Conservation (phyloP, 352 stramenopile species). For the Phytophthora vignae region DNA sequence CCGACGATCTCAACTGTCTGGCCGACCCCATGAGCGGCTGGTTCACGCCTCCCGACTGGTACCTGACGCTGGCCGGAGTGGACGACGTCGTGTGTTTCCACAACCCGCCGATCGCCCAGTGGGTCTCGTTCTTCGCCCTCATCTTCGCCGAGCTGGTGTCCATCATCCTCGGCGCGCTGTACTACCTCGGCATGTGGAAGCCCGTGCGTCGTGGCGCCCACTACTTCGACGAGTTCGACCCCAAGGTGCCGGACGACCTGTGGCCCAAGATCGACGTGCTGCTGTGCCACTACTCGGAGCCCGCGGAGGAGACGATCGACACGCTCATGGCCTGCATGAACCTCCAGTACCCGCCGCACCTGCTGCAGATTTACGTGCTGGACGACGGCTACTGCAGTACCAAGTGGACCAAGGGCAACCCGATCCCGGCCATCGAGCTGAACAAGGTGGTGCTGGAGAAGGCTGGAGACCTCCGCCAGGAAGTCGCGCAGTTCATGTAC, state of each 20-base stretch:
- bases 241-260: conserved; percentile 79
- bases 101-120: conserved; percentile 75
- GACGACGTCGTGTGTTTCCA: conserved; percentile 85
- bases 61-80: conserved; percentile 73
- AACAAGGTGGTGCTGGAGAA: conserved; percentile 86
- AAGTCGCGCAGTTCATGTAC: conserved; percentile 91
- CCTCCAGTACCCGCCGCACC: conserved; percentile 87
- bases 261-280: conserved; percentile 89
- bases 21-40: conserved; percentile 67
- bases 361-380: conserved; percentile 87
- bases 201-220: conserved; percentile 85
- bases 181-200: conserved; percentile 93
- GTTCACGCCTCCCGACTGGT: conserved; percentile 79
- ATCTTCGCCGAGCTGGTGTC: conserved; percentile 71
- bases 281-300: conserved; percentile 85
- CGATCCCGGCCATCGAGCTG: conserved; percentile 69
- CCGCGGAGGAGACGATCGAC: conserved; percentile 86
- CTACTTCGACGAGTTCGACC: conserved; percentile 91
- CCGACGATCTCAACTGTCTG: conserved; percentile 63
- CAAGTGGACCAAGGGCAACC: conserved; percentile 86
- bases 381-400: conserved; percentile 87
- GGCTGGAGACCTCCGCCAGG: conserved; percentile 78
- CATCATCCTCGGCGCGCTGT: conserved; percentile 75
- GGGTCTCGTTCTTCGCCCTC: conserved; percentile 83
- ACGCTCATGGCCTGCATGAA: conserved; percentile 90